Percentiles rank a stretch among this genome's conserved stretches.
These are phyloP conservation scores for Rhododendron griersonianum DNA, from an alignment of 148 eudicot species.

Conservation along the genomic window DNA sequence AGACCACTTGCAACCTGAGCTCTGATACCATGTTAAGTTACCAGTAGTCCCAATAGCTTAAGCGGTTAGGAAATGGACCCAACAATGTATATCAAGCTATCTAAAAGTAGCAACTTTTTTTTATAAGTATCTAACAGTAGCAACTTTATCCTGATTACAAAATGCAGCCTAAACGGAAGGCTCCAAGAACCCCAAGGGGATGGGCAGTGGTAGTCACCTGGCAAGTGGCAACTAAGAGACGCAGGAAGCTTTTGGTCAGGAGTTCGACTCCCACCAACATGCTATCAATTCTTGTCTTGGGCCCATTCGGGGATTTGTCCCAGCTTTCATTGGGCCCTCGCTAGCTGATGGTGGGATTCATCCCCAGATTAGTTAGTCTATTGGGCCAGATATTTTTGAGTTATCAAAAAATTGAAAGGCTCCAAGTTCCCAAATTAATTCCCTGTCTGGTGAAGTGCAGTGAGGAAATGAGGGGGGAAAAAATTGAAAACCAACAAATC, in stretches of 20 bases:
- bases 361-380: background rate
- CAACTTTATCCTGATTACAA: background rate
- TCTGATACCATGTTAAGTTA: too few species aligned
- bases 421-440: background rate
- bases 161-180: background rate
- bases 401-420: background rate
- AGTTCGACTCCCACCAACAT: background rate
- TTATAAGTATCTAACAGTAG: background rate
- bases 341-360: background rate
- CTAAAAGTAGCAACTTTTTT: too few species aligned
- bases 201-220: background rate
- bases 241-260: background rate
- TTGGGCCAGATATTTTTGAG: background rate
- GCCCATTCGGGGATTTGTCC: background rate
- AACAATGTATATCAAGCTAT: too few species aligned
- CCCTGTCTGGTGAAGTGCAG: background rate
- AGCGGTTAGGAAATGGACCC: too few species aligned
- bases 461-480: background rate
- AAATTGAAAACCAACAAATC: background rate
- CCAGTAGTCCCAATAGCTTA: too few species aligned
- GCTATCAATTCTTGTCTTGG: background rate
- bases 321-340: background rate
- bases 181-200: background rate
- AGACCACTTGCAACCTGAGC: too few species aligned
- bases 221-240: background rate